Percentiles rank a stretch among this genome's conserved stretches.
Evolutionary conservation across 2,329 filamentous ascomycete genomes (phyloP).

Genomic region (Diaporthe sp.): DNA sequence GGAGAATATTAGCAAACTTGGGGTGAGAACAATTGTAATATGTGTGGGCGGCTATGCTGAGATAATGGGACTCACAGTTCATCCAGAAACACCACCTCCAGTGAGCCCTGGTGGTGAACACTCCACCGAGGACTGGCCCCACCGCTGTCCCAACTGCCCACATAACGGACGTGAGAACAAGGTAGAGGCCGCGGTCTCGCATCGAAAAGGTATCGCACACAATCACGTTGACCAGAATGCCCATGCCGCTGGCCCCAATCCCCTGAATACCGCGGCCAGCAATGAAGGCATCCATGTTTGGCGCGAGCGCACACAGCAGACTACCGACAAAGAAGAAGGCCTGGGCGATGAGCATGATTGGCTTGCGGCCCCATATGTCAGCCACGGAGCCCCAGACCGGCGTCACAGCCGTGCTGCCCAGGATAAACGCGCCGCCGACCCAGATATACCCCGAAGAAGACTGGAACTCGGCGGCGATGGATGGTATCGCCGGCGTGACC

Average conservation of each 20-base stretch:
- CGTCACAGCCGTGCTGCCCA: constrained; percentile 76
- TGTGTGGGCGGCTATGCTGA: neutral
- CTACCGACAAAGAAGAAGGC: constrained; percentile 69
- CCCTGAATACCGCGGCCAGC: constrained; percentile 70
- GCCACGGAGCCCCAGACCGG: constrained; percentile 79
- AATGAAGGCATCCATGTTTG: constrained; percentile 66
- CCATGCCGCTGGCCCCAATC: constrained; percentile 68
- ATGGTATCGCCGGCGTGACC: constrained; percentile 76
- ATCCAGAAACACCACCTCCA: constrained; percentile 82
- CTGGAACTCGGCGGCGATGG: constrained; percentile 73
- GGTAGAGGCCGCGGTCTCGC: constrained; percentile 65
- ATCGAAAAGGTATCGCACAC: constrained; percentile 70
- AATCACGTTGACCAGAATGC: constrained; percentile 72
- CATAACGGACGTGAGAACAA: constrained; percentile 65
- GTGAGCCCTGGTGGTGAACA: constrained; percentile 71
- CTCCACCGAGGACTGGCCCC: constrained; percentile 77
- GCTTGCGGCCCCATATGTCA: constrained; percentile 72
- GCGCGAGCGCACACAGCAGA: constrained; percentile 65
- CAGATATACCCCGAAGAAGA: constrained; percentile 81
- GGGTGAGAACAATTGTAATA: too few relatives aligned
- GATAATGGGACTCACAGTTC: constrained; percentile 58
- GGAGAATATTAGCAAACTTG: constrained; percentile 49
- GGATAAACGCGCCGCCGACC: constrained; percentile 82
- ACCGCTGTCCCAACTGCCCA: constrained; percentile 77
- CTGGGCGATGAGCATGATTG: constrained; percentile 64